Evolutionary conservation across 2,329 filamentous ascomycete species (phyloP), one percentile per base, ranked within the genome.

Genomic region (Beauveria pseudobassiana): DNA sequence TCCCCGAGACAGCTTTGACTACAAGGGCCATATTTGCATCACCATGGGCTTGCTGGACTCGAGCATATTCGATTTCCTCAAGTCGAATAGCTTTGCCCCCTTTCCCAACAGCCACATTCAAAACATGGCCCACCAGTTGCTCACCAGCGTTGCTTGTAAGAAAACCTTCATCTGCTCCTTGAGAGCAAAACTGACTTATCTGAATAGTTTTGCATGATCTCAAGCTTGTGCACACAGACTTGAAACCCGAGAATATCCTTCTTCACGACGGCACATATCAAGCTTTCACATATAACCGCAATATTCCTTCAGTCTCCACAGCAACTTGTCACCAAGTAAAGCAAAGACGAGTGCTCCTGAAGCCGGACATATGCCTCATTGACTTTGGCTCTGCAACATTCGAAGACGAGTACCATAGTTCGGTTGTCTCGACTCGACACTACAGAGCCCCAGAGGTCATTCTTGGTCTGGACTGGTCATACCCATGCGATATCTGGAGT

Each of bases 181-280:
- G 24, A 8, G 14, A 51, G 40, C 66, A 70, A 46, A 72, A 64
- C 42, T 55, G 42, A 61, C 49, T 5, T 38, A 4, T 24, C 14
- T 2, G 14, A 30, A 0, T 40, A 96, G 91, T 98, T 75, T 81
- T 99, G 24, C 95, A 99, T 72, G 95, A 99, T 75, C 83, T 99
- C 20, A 96, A 98, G 73, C 84, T 99, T 66, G 97, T 99, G 64
- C 95, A 99, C 73, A 99, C 95, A 10, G 86, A 89, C 71, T 74
- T 89, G 53, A 89, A 89, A 70, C 86, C 86, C 0, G 86, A 89
- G 69, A 89, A 89, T 67, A 89, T 89, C 64, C 78, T 89, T 30
- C 78, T 89, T 12, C 86, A 84, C 65, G 80, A 87, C 64, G 85
- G 81, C 67, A 76, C 80, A 3, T 89, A 88, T 65, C 86, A 89